A percentile compares a stretch with the other conserved stretches of the same genome.
Evolutionary conservation across 176 grass and related monocot species (phyloP).

Genomic region (Secale cereale): DNA sequence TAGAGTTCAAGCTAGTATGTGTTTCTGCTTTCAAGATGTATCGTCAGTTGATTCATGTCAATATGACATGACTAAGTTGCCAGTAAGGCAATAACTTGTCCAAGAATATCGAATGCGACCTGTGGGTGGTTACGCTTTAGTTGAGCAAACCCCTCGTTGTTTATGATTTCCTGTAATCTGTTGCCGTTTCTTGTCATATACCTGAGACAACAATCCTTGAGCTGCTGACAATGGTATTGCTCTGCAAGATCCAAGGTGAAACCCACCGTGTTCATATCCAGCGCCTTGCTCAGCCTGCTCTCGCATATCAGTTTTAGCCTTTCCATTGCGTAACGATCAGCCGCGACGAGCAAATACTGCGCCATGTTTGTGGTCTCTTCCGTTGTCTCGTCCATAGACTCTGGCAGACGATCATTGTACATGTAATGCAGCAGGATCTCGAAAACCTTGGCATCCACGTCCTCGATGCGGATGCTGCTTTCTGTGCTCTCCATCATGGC

Average conservation of each 20-base stretch:
- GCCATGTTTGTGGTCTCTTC: neutral
- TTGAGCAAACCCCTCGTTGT: neutral
- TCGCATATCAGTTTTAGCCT: neutral
- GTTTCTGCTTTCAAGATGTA: too few relatives aligned
- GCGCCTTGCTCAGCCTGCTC: neutral
- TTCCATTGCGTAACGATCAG: neutral
- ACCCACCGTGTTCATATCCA: neutral
- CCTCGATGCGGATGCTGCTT: neutral
- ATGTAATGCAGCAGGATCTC: slow-evolving; percentile 30
- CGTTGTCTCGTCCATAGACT: neutral
- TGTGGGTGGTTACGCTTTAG: neutral
- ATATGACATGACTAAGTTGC: too few relatives aligned
- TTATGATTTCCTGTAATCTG: neutral
- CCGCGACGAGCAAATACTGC: neutral
- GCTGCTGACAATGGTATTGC: neutral
- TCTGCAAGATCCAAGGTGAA: neutral
- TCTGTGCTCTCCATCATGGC: neutral
- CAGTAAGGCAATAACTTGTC: neutral
- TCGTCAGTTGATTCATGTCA: too few relatives aligned
- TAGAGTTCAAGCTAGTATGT: too few relatives aligned
- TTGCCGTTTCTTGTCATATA: neutral
- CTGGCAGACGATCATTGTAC: neutral
- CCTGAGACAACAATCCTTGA: neutral
- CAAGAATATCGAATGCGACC: neutral
- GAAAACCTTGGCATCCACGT: slow-evolving; percentile 1